Evolutionary conservation across 768 basidiomycete species (phyloP).

Genomic region (Boletus rufocinnamomeus): DNA sequence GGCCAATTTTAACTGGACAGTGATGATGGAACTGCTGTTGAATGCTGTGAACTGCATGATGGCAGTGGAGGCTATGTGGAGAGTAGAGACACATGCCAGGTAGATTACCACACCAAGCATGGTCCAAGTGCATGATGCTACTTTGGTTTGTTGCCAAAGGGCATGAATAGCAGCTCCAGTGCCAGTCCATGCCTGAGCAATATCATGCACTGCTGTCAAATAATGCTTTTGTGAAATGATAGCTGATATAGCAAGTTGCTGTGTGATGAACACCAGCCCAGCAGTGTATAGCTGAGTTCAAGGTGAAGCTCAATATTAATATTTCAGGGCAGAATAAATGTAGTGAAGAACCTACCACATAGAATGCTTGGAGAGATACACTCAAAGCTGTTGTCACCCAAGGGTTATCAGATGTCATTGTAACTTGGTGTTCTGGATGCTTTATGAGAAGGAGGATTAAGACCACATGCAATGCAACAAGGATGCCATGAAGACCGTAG

Average conservation of each 20-base stretch:
- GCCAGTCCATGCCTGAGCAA: constrained; percentile 23
- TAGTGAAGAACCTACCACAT: not conserved
- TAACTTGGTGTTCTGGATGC: constrained; percentile 2
- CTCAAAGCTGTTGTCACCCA: not conserved
- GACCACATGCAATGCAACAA: not conserved
- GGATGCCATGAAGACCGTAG: not conserved
- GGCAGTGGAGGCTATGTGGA: constrained; percentile 25
- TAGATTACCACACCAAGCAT: constrained; percentile 20
- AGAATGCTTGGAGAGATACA: constrained; percentile 6
- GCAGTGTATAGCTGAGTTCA: constrained; percentile 17
- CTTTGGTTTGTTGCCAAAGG: constrained; percentile 19
- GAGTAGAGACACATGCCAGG: constrained; percentile 17
- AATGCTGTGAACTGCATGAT: constrained; percentile 23
- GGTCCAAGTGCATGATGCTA: constrained; percentile 13
- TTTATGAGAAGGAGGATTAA: not conserved
- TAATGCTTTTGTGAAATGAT: constrained; percentile 7
- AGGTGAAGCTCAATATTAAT: not conserved
- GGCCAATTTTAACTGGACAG: not conserved
- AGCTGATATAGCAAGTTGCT: constrained; percentile 15
- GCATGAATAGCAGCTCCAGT: constrained; percentile 20
- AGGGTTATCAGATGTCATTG: not conserved
- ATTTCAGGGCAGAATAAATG: not conserved
- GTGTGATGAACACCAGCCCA: constrained; percentile 22
- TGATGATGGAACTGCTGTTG: not conserved
- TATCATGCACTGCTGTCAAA: constrained; percentile 24